Percentiles rank a stretch among this genome's conserved stretches.
Conservation (phyloP, 2,329 filamentous ascomycete genomes). For the Aureobasidium namibiae region DNA sequence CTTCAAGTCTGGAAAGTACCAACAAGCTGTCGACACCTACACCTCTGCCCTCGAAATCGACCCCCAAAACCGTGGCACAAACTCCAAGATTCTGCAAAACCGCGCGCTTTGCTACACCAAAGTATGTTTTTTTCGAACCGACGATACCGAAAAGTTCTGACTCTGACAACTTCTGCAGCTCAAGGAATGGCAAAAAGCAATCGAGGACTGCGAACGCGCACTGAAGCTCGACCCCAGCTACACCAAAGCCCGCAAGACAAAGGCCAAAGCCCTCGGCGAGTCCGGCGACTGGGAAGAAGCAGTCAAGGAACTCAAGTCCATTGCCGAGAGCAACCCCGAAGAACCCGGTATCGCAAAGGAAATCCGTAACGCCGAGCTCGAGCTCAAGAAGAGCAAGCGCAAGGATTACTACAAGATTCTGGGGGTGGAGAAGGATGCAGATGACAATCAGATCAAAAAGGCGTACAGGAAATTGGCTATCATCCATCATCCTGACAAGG, state of each 20-base stretch:
- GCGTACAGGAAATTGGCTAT: slow-evolving; percentile 94
- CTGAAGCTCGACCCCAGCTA: slow-evolving; percentile 76
- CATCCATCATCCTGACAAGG: slow-evolving; percentile 87
- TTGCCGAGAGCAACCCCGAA: slow-evolving; percentile 73
- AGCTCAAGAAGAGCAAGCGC: slow-evolving; percentile 93
- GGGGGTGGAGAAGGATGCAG: slow-evolving; percentile 75
- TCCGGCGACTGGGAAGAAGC: slow-evolving; percentile 89
- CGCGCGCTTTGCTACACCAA: slow-evolving; percentile 75
- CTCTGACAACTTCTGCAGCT: slow-evolving; percentile 38
- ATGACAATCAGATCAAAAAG: slow-evolving; percentile 83
- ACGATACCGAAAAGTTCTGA: too few relatives aligned
- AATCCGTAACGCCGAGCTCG: slow-evolving; percentile 80
- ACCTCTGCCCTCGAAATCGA: slow-evolving; percentile 76
- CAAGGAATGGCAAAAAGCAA: slow-evolving; percentile 74
- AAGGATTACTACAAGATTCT: slow-evolving; percentile 99
- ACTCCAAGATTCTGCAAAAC: slow-evolving; percentile 92
- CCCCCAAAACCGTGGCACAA: slow-evolving; percentile 79
- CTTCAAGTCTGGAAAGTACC: slow-evolving; percentile 78
- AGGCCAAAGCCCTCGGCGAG: slow-evolving; percentile 80
- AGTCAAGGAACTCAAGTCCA: slow-evolving; percentile 77
- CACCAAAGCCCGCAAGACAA: slow-evolving; percentile 84
- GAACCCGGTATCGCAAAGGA: slow-evolving; percentile 77
- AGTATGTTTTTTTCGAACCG: slow-evolving; percentile 23
- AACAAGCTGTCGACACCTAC: slow-evolving; percentile 77
- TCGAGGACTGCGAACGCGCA: slow-evolving; percentile 78